Evolutionary conservation across 2,329 filamentous ascomycete genomes (phyloP).

Genomic region (Nemania sp.): DNA sequence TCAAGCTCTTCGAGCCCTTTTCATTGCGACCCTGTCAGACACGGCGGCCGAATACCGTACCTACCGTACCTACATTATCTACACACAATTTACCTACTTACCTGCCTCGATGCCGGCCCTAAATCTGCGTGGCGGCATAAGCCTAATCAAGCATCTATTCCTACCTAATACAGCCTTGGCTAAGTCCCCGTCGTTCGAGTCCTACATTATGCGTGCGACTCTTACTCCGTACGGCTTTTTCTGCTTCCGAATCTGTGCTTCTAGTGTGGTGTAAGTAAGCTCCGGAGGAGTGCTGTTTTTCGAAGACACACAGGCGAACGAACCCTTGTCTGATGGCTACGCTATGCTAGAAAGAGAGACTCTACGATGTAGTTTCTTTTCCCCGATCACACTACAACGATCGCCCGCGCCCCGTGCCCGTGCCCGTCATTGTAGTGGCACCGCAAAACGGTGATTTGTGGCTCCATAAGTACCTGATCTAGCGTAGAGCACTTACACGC

Average conservation of each 20-base stretch:
- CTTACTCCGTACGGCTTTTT: neutral
- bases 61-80: no score
- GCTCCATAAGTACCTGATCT: slow-evolving; percentile 8
- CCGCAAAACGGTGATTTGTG: slow-evolving; percentile 11
- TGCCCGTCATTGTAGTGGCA: slow-evolving; percentile 11
- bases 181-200: neutral
- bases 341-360: neutral
- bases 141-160: slow-evolving; percentile 7
- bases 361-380: slow-evolving; percentile 20
- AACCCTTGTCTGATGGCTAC: slow-evolving; percentile 19
- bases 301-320: slow-evolving; percentile 6
- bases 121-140: neutral
- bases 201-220: neutral
- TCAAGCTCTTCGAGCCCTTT: neutral
- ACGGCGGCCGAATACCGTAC: slow-evolving; percentile 6
- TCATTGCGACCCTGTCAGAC: slow-evolving; percentile 13
- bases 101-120: slow-evolving; percentile 7
- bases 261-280: no score
- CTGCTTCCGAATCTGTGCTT: no score
- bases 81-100: neutral
- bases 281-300: slow-evolving; percentile 1
- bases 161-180: neutral
- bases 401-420: slow-evolving; percentile 33
- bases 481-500: neutral
- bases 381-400: slow-evolving; percentile 32